phyloP scores from a whole-genome alignment of 352 stramenopile genomes.

The Pythium oligandrum region DNA sequence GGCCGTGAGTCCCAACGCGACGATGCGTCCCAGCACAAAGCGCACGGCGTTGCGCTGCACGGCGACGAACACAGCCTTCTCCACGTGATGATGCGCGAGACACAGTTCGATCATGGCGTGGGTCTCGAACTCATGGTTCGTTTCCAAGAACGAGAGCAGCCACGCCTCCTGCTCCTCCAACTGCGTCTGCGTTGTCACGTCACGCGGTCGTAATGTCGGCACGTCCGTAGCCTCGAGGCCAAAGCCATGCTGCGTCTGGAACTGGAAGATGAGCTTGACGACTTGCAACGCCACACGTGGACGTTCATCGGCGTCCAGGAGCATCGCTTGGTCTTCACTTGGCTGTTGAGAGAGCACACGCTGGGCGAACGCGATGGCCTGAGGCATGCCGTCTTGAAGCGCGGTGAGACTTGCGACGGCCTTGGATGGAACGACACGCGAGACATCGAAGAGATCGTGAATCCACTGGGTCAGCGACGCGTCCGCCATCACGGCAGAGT shows the following conservation, averaged over 20 bases:
- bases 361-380: constrained; percentile 57
- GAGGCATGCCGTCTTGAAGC: constrained; percentile 23
- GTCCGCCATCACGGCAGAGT: constrained; percentile 18
- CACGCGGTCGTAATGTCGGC: constrained; percentile 13
- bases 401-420: constrained; percentile 62
- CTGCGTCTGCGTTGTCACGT: constrained; percentile 4
- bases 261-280: constrained; percentile 53
- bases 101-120: constrained; percentile 60
- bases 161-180: constrained; percentile 40
- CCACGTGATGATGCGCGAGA: constrained; percentile 58
- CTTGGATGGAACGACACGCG: constrained; percentile 56
- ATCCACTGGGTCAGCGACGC: constrained; percentile 49
- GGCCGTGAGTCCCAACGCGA: constrained; percentile 30
- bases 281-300: constrained; percentile 47
- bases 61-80: constrained; percentile 63
- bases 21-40: constrained; percentile 49
- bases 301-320: constrained; percentile 28
- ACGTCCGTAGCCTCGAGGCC: constrained; percentile 3
- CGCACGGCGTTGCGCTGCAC: constrained; percentile 37
- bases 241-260: constrained; percentile 38
- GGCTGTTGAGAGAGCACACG: constrained; percentile 37
- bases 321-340: constrained; percentile 3
- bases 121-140: constrained; percentile 55
- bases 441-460: constrained; percentile 70
- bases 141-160: constrained; percentile 50